Base-by-base conservation (phyloP, 164 flowering plant genomes). In the Paratinospora sagittata region DNA sequence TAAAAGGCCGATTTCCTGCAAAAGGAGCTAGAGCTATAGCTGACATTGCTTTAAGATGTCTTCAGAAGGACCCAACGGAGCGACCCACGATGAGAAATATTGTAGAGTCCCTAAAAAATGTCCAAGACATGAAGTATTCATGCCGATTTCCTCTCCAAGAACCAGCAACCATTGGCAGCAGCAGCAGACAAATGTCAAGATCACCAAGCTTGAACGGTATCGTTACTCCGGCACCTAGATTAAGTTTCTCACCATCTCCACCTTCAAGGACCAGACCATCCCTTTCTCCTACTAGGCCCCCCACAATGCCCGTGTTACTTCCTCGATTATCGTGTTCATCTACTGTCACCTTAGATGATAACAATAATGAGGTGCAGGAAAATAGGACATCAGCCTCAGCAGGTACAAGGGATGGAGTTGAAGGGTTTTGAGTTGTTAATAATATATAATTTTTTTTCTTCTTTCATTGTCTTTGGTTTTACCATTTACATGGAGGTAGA, bases 31-130 rank as follows among this genome's bases (percentile, higher is more conserved):
- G 94, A 14, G 74, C 87, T 16, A 85, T 95, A 23, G 97, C 97
- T 58, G 92, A 90, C 73, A 78, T 92, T 66, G 94, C 92, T 21
- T 86, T 85, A 60, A 81, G 81, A 78, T 95, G 99, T 73, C 96
- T 92, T 23, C 94, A 87, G 55, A 88, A 80, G 72, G 98, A 95
- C 26, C 96, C 98, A 27, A 87, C 87, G 3, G 97, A 86, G 62
- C 80, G 99, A 71, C 99, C 99, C 23, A 95, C 96, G 4, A 95
- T 91, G 96, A 83, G 98, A 81, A 84, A 78, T 11, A 78, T 95
- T 5, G 92, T 85, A 1, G 91, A 92, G 64, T 80, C 84, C 72
- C 91, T 95, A 37, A 90, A 85, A 78, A 70, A 76, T 60, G 81
- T 95, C 62, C 98, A 92, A 77, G 96, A 92, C 72, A 80, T 95